phyloP scores from a whole-genome alignment of 495 filamentous ascomycete genomes.

The Saxispiralis lemnorum region DNA sequence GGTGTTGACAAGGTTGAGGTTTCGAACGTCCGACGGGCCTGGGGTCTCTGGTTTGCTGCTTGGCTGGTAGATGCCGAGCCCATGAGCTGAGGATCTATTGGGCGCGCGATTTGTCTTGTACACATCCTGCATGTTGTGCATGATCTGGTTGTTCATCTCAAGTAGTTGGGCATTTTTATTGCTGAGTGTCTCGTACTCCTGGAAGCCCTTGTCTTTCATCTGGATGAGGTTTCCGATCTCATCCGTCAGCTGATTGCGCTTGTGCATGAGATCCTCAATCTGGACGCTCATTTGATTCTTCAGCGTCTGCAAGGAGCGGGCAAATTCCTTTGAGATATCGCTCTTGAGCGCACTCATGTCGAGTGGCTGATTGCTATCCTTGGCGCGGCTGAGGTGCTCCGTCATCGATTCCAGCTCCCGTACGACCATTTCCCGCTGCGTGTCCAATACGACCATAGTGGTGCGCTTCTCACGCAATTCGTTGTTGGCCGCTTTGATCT shows the following conservation, averaged over 20 bases:
- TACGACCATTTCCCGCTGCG: conserved; percentile 85
- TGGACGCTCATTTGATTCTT: conserved; percentile 60
- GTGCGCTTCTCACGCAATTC: conserved; percentile 85
- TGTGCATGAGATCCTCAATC: conserved; percentile 70
- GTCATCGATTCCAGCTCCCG: conserved; percentile 78
- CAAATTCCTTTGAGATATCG: conserved; percentile 72
- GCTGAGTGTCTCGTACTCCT: conserved; percentile 87
- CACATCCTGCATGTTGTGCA: conserved; percentile 80
- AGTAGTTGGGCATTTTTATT: conserved; percentile 84
- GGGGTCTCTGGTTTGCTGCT: conserved; percentile 37
- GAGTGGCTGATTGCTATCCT: conserved; percentile 33
- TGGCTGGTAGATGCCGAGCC: conserved; percentile 63
- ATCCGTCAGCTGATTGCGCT: conserved; percentile 63
- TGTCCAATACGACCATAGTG: conserved; percentile 88
- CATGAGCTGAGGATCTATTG: conserved; percentile 38
- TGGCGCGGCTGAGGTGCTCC: conserved; percentile 51
- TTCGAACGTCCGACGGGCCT: conserved; percentile 5
- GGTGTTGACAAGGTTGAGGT: conserved; percentile 12
- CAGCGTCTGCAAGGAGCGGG: conserved; percentile 66
- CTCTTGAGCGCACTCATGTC: conserved; percentile 44
- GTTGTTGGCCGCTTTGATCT: conserved; percentile 67
- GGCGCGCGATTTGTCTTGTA: conserved; percentile 59
- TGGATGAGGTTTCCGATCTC: conserved; percentile 62
- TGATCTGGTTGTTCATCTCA: conserved; percentile 85
- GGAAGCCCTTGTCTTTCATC: conserved; percentile 75